A percentile compares a stretch with the other conserved stretches of the same genome.
These are phyloP conservation scores for Austroboletus eburneus DNA, from an alignment of 768 basidiomycete species.

Conservation along the genomic window DNA sequence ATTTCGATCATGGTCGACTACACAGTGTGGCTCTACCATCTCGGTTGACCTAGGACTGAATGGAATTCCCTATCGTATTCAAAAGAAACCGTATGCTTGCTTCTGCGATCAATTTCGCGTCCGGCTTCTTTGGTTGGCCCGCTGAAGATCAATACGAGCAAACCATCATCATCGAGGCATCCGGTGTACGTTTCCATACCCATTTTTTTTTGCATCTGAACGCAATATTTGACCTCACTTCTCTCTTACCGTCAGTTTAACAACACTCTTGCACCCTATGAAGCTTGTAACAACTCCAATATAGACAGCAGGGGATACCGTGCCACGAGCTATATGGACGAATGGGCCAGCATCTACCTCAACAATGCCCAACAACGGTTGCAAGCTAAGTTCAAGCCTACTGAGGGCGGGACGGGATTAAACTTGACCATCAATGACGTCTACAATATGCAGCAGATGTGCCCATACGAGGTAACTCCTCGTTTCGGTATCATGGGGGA, in stretches of 20 bases:
- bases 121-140: conserved; percentile 77
- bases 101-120: conserved; percentile 62
- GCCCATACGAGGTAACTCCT: conserved; percentile 69
- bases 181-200: conserved; percentile 1
- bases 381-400: conserved; percentile 51
- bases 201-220: too few species aligned
- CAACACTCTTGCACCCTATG: not conserved
- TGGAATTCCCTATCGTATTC: too few species aligned
- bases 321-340: conserved; percentile 51
- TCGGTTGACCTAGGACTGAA: too few species aligned
- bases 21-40: too few species aligned
- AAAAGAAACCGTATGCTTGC: conserved; percentile 78
- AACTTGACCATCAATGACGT: conserved; percentile 63
- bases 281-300: conserved; percentile 78
- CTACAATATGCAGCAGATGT: conserved; percentile 76
- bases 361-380: conserved; percentile 59
- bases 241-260: not conserved
- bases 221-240: too few species aligned
- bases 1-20: too few species aligned
- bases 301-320: too few species aligned
- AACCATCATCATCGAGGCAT: conserved; percentile 67
- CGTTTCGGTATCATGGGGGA: not conserved
- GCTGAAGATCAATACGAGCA: conserved; percentile 71
- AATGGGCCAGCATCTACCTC: conserved; percentile 76
- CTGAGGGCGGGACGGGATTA: conserved; percentile 55